A percentile compares a stretch with the other conserved stretches of the same genome.
These are phyloP conservation scores for Ceratocystis colombiana DNA, from an alignment of 2,329 filamentous ascomycete species.

Conservation along the genomic window DNA sequence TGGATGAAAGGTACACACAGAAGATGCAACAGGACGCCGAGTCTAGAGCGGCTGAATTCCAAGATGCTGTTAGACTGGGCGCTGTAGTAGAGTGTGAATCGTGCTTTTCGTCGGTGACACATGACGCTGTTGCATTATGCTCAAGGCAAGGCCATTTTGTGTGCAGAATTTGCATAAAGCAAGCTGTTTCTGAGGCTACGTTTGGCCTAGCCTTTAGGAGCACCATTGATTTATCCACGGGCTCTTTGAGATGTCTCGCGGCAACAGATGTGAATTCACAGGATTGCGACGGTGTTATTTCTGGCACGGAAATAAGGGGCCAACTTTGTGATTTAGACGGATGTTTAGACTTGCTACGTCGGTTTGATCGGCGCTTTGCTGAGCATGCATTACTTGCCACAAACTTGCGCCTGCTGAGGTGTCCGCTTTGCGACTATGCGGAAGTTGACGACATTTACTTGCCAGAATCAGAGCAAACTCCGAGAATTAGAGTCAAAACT, in stretches of 20 bases:
- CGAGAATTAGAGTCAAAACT: not conserved
- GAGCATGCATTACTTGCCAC: conserved; percentile 66
- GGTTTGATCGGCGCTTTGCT: conserved; percentile 69
- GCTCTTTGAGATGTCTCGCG: conserved; percentile 64
- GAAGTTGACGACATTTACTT: conserved; percentile 72
- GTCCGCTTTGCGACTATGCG: conserved; percentile 85
- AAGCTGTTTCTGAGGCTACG: conserved; percentile 72
- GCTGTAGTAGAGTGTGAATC: conserved; percentile 45
- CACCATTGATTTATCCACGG: conserved; percentile 61
- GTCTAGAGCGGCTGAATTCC: conserved; percentile 46
- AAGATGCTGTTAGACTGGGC: conserved; percentile 37
- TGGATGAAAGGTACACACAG: conserved; percentile 37
- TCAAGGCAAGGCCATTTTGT: conserved; percentile 55
- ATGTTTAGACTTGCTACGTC: conserved; percentile 51
- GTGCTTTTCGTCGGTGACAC: not conserved
- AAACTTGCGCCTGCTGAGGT: conserved; percentile 65
- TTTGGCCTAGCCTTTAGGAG: conserved; percentile 89
- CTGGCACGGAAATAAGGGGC: not conserved
- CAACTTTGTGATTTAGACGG: not conserved
- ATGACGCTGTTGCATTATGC: not conserved
- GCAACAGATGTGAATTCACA: not conserved
- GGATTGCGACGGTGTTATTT: not conserved
- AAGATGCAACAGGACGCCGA: conserved; percentile 50
- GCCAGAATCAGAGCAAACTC: not conserved
- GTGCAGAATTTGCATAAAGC: conserved; percentile 72